Evolutionary conservation across 2,329 filamentous ascomycete genomes (phyloP), one percentile per base, ranked within the genome.

Genomic region (Aureobasidium mangrovei): DNA sequence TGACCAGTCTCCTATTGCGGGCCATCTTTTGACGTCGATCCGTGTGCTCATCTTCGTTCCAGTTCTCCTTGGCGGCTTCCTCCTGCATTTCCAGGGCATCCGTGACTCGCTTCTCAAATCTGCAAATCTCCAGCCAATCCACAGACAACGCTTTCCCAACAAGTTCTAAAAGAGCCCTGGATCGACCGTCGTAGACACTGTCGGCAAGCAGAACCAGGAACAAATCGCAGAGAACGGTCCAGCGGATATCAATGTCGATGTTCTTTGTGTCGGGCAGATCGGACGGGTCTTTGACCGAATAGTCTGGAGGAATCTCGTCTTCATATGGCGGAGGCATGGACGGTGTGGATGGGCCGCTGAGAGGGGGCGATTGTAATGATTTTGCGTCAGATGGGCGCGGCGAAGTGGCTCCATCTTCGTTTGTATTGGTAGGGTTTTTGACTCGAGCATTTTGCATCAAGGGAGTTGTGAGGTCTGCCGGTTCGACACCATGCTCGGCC

Each of bases 51-150:
- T 93, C 85, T 68, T 98, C 93, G 61, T 96, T 94, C 93, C 93
- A 98, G 59, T 91, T 95, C 71, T 98, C 93, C 64, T 91, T 94
- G 59, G 90, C 86, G 4, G 89, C 88, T 44, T 87, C 84, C 69
- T 97, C 90, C 70, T 97, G 91, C 89, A 98, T 96, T 70, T 98
- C 93, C 26, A 98, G 75, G 1, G 93, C 90, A 70, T 98, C 93
- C 6, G 93, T 96, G 4, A 98, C 89, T 52, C 90, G 85, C 72
- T 96, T 97, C 72, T 98, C 93, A 64, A 98, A 98, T 38, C 89
- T 84, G 70, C 90, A 95, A 56, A 97, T 95, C 60, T 98, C 93
- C 53, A 94, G 76, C 89, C 88, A 95, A 9, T 85, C 79, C 6
- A 98, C 84, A 40, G 87, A 83, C 61, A 98, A 79, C 57, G 86